Percentiles rank a stretch among this genome's conserved stretches.
phyloP scores from a whole-genome alignment of 768 basidiomycete species.

The Lactifluus hygrophoroides region DNA sequence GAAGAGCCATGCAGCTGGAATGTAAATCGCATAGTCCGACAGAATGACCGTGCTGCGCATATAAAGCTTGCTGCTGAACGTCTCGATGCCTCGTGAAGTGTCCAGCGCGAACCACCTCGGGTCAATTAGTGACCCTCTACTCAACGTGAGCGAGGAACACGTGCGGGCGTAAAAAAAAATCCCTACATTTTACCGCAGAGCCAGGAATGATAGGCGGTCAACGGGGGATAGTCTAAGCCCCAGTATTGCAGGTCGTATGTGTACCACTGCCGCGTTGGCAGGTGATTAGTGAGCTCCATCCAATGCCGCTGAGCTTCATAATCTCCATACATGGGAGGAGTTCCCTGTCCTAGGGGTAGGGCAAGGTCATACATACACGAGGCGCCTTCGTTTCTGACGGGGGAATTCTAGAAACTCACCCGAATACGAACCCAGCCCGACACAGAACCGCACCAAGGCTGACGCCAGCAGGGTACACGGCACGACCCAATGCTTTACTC shows the following conservation, averaged over 20 bases:
- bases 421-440: constrained; percentile 75
- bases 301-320: constrained; percentile 93
- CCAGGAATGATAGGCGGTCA: constrained; percentile 89
- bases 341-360: constrained; percentile 43
- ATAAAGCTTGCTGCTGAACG: constrained; percentile 53
- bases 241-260: constrained; percentile 82
- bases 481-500: constrained; percentile 50
- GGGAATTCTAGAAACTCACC: constrained; percentile 42
- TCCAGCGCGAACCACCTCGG: constrained; percentile 65
- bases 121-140: constrained; percentile 43
- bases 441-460: constrained; percentile 53
- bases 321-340: constrained; percentile 84
- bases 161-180: neutral
- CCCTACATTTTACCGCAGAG: constrained; percentile 68
- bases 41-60: constrained; percentile 73
- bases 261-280: constrained; percentile 77
- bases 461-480: constrained; percentile 47
- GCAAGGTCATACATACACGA: neutral
- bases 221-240: constrained; percentile 92
- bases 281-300: constrained; percentile 84
- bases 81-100: constrained; percentile 65
- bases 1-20: constrained; percentile 66
- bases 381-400: neutral
- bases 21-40: constrained; percentile 63
- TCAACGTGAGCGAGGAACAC: neutral